A percentile compares a stretch with the other conserved stretches of the same genome.
These are phyloP conservation scores for Rhodomyrtus tomentosa DNA, from an alignment of 345 rosid species.

Conservation along the genomic window DNA sequence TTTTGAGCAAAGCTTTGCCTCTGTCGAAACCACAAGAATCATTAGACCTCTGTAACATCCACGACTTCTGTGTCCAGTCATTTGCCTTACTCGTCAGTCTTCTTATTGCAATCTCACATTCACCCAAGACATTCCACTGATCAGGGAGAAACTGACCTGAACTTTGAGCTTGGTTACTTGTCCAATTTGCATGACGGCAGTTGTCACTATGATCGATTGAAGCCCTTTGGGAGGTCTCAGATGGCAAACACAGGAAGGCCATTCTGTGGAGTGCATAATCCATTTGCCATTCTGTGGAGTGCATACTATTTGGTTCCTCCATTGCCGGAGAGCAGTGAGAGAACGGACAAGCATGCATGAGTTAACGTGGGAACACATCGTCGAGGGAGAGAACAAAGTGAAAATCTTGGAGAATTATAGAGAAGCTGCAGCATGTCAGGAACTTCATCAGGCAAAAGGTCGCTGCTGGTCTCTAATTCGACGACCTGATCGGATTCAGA, in stretches of 20 bases:
- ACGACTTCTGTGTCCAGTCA: neutral
- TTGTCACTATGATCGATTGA: neutral
- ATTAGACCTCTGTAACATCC: neutral
- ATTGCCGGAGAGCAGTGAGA: neutral
- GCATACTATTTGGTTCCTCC: neutral
- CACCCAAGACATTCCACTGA: neutral
- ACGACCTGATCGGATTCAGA: neutral
- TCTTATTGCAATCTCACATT: neutral
- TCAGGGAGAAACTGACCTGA: neutral
- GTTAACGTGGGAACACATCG: neutral
- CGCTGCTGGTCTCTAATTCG: neutral
- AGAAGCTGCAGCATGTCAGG: neutral
- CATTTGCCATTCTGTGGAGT: neutral
- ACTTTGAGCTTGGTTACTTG: neutral
- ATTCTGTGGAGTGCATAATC: neutral
- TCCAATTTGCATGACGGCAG: neutral
- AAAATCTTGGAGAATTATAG: neutral
- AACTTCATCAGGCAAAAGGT: neutral
- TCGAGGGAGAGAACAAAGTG: neutral
- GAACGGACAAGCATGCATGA: neutral
- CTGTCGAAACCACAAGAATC: conserved; percentile 13
- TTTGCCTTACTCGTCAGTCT: neutral
- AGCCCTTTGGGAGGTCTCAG: neutral
- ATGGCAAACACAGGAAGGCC: neutral
- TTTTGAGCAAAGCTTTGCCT: conserved; percentile 22